These are phyloP conservation scores for Vanrija humicola DNA, from an alignment of 1,284 basidiomycete species.

Conservation along the genomic window DNA sequence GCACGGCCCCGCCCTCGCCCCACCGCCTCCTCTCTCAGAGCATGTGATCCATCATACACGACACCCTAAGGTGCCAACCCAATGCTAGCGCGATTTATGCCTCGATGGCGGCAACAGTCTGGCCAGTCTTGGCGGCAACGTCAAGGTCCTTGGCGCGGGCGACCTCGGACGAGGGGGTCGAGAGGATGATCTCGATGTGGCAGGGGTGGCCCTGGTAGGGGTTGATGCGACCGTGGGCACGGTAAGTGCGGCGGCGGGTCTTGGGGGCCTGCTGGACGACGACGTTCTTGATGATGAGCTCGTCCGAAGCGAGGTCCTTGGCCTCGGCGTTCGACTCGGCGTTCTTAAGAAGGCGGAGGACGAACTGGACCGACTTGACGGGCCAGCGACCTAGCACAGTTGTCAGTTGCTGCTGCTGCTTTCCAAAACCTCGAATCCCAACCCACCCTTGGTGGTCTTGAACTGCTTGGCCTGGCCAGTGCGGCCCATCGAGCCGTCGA, in stretches of 20 bases:
- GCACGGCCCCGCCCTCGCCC: too few species aligned
- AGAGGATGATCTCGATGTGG: constrained; percentile 92
- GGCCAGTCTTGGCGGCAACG: constrained; percentile 49
- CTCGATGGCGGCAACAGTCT: constrained; percentile 50
- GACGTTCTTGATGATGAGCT: constrained; percentile 93
- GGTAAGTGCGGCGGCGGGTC: constrained; percentile 99
- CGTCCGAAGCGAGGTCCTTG: constrained; percentile 91
- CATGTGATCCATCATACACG: constrained; percentile 45
- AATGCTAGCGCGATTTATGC: constrained; percentile 38
- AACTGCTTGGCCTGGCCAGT: constrained; percentile 97
- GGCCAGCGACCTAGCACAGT: constrained; percentile 86
- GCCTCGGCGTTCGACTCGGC: constrained; percentile 99
- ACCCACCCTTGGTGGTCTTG: constrained; percentile 89
- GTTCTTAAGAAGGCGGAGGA: constrained; percentile 94
- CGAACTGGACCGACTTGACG: constrained; percentile 97
- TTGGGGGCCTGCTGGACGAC: constrained; percentile 99
- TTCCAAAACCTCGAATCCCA: neutral
- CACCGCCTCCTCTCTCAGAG: neutral
- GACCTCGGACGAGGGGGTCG: constrained; percentile 71
- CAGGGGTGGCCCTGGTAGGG: constrained; percentile 87
- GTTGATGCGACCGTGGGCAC: constrained; percentile 93
- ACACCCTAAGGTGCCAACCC: constrained; percentile 27
- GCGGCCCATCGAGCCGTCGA: constrained; percentile 94
- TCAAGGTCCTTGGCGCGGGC: constrained; percentile 83
- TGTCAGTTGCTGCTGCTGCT: constrained; percentile 2